Evolutionary conservation across 2,329 filamentous ascomycete genomes (phyloP).

Genomic region (Fusarium longipes): DNA sequence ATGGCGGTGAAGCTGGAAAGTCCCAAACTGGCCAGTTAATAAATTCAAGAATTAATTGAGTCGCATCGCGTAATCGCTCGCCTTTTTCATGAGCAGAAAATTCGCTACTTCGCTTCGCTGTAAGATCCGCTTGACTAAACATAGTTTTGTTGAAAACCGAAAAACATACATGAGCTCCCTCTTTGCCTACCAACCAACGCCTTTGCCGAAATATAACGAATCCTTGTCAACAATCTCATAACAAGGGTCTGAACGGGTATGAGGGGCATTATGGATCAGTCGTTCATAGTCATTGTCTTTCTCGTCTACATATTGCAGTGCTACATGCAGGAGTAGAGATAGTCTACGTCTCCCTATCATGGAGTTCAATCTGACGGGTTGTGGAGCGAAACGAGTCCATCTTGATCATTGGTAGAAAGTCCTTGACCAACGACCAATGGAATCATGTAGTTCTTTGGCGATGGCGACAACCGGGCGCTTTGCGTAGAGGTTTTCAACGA

Average conservation of each 20-base stretch:
- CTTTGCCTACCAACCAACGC: slow-evolving; percentile 6
- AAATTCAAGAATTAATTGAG: slow-evolving; percentile 6
- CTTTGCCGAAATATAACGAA: slow-evolving; percentile 35
- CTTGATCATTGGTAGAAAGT: slow-evolving; percentile 44
- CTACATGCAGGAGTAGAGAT: slow-evolving; percentile 16
- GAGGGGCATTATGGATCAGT: slow-evolving; percentile 32
- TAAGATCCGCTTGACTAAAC: slow-evolving; percentile 12
- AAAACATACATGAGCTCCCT: slow-evolving; percentile 5
- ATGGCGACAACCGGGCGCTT: slow-evolving; percentile 41
- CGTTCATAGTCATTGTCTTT: slow-evolving; percentile 18
- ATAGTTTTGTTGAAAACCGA: slow-evolving; percentile 10
- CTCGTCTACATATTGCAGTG: neutral
- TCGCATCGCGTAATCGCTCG: slow-evolving; percentile 24
- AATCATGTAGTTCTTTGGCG: slow-evolving; percentile 14
- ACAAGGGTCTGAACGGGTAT: slow-evolving; percentile 19
- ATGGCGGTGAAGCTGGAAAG: slow-evolving; percentile 35
- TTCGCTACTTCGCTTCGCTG: neutral
- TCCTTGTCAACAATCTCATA: slow-evolving; percentile 38
- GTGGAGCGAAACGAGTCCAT: slow-evolving; percentile 41
- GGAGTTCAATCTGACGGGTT: slow-evolving; percentile 29
- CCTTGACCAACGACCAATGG: slow-evolving; percentile 35
- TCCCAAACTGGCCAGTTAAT: slow-evolving; percentile 8
- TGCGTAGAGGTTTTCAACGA: slow-evolving; percentile 36
- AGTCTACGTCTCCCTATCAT: slow-evolving; percentile 19
- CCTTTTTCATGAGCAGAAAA: neutral